These are phyloP conservation scores for Phytophthora agathidicida DNA, from an alignment of 352 stramenopile species.

Conservation along the genomic window DNA sequence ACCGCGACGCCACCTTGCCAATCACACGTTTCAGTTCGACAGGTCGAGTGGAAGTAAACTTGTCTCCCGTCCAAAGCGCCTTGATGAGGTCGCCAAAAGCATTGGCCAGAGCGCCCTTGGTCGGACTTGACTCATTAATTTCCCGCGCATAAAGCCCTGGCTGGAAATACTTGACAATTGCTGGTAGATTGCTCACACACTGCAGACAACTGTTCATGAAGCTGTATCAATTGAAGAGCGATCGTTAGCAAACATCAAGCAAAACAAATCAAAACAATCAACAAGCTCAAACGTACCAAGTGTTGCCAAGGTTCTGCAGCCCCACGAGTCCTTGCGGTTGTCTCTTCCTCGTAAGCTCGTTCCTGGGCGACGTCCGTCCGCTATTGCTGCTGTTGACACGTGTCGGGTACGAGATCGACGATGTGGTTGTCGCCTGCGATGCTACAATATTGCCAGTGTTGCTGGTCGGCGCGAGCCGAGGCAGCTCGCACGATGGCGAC, in stretches of 20 bases:
- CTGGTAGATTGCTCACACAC: conserved; percentile 75
- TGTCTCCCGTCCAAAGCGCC: conserved; percentile 59
- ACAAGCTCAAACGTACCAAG: conserved; percentile 44
- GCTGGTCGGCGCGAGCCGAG: conserved; percentile 21
- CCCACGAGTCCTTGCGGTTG: conserved; percentile 56
- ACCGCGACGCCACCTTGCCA: conserved; percentile 71
- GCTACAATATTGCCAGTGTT: conserved; percentile 33
- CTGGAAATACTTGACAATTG: conserved; percentile 62
- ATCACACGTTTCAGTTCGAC: conserved; percentile 80
- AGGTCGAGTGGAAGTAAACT: conserved; percentile 63
- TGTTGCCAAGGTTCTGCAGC: conserved; percentile 84
- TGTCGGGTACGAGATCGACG: conserved; percentile 16
- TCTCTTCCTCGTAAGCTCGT: conserved; percentile 27
- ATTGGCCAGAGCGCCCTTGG: conserved; percentile 60
- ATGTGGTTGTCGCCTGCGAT: conserved; percentile 16
- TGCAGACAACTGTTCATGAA: conserved; percentile 91
- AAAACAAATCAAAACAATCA: background rate
- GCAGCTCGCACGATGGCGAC: conserved; percentile 18
- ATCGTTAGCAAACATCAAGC: background rate
- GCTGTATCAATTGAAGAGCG: conserved; percentile 29
- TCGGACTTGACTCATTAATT: conserved; percentile 64
- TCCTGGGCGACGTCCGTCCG: conserved; percentile 20
- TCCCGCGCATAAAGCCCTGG: conserved; percentile 49
- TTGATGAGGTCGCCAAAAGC: conserved; percentile 79
- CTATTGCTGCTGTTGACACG: conserved; percentile 13